Evolutionary conservation across 805 yeast genomes (phyloP), one percentile per base, ranked within the genome.

Genomic region (Nakazawaea ambrosiae): DNA sequence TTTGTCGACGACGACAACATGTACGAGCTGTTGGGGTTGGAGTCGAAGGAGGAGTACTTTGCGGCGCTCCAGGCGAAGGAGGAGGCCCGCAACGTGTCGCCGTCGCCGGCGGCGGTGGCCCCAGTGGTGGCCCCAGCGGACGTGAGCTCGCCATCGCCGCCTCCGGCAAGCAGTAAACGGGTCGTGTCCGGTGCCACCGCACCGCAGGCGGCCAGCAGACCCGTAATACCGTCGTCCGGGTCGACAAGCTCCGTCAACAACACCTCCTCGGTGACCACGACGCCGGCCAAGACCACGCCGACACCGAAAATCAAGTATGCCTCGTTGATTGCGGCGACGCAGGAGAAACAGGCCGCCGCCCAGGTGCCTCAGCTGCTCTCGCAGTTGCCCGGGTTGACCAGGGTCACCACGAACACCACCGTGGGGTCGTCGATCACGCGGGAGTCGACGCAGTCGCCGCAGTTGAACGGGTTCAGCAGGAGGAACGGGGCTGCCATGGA

Each of bases 1-100:
- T 92, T 89, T 55, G 81, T 90, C 31, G 95, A 88, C 52, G 96
- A 92, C 57, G 97, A 90, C 48, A 88, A 88, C 15, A 77, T 92
- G 45, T 92, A 90, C 60, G 97, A 92, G 49, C 89, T 81, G 40
- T 70, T 92, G 51, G 84, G 81, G 39, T 70, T 89, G 34, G 78
- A 70, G 20, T 52, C 55, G 28, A 79, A 77, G 20, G 60, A 55
- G 31, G 47, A 51, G 4, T 45, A 26, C 31, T 31, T 32, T 24
- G 31, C 20, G 10, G 18, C 12, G 24, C 14, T 32, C 6, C 31
- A 36, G 12, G 31, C 25, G 12, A 26, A 31, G n/a, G 34, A 31
- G n/a, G 20, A n/a, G 16, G 27, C 26, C 15, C 24, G 24, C 10
- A 7, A n/a, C 42, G 22, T 28, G 22, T 12, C 38, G 16, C 28